Base-by-base conservation (phyloP, 1,284 basidiomycete genomes). In the Irpex sp. region DNA sequence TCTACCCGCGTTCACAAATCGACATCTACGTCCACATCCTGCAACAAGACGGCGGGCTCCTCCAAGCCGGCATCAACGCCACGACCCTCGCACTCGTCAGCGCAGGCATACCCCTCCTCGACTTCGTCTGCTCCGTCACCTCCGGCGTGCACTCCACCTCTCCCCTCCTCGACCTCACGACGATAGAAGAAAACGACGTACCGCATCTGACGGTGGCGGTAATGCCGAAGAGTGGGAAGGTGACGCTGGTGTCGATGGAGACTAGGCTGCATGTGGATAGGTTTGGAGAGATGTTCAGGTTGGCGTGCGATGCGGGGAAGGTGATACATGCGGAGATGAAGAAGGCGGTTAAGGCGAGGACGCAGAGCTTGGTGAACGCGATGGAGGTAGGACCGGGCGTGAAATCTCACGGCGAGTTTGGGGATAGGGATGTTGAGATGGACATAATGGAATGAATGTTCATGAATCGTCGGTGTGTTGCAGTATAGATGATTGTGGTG, bases 31-130 rank as follows among this genome's bases (percentile, higher is more conserved):
- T 99, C 10, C 93, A 96, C 73, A 89, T 99, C 36, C 78, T 97
- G 52, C 91, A 96, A 68, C 91, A 96, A 71, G 96, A 99, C 71
- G 96, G 96, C 36, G 91, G 92, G 0, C 80, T 98, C 45, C 82
- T 99, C n/a, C 91, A 94, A 59, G 88, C 95, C 4, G 91, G 94
- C 65, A 93, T 99, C 71, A 99, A 99, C 74, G 95, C 90, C 21
- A 93, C 94, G 1, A 96, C 95, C 4, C 83, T 99, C 51, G 94
- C 96, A 0, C 84, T 99, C 47, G 84, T 93, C 66, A 88, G 86
- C 62, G 94, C 96, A 2, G 97, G 97, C 2, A 90, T 99, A 23
- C 90, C 96, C 0, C 81, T 98, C 68, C 77, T 86, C 62, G 96
- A 98, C 77, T 95, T 97, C 73, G 88, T 98, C 57, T 91, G 91